Evolutionary conservation across 2,329 filamentous ascomycete genomes (phyloP).

Genomic region (Sporothrix phasma): DNA sequence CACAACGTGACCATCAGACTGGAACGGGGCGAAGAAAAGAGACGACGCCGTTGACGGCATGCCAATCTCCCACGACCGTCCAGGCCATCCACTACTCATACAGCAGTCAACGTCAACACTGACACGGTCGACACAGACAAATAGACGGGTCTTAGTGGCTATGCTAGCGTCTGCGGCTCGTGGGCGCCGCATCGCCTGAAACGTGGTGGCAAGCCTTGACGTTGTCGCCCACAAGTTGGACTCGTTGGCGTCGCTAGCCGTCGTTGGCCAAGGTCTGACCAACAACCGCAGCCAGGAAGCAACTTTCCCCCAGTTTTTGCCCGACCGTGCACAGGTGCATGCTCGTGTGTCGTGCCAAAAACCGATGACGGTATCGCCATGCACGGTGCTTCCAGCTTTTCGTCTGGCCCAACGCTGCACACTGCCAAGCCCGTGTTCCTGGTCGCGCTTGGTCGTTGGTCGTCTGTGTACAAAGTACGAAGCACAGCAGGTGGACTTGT

Average conservation of each 20-base stretch:
- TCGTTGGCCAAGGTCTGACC: neutral
- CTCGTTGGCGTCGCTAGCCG: neutral
- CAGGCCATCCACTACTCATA: neutral
- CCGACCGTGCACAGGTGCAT: too few relatives aligned
- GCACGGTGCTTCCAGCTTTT: neutral
- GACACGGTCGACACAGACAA: too few relatives aligned
- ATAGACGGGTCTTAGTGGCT: too few relatives aligned
- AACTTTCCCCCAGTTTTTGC: neutral
- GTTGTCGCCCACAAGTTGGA: neutral
- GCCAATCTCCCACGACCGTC: neutral
- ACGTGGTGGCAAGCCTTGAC: constrained; percentile 1
- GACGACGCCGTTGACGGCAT: neutral
- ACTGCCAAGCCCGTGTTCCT: too few relatives aligned
- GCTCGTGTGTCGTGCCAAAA: too few relatives aligned
- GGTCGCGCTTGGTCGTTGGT: too few relatives aligned
- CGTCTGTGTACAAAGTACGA: too few relatives aligned
- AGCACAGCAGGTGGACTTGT: too few relatives aligned
- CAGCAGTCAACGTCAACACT: neutral
- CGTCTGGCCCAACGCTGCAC: too few relatives aligned
- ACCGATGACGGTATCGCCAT: neutral
- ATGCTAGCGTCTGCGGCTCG: too few relatives aligned
- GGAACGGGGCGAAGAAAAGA: neutral
- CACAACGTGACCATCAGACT: neutral
- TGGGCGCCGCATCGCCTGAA: neutral
- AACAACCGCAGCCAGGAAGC: neutral